These are phyloP conservation scores for Martiniozyma asiatica DNA, from an alignment of 1,139 yeast genomes.

Conservation along the genomic window DNA sequence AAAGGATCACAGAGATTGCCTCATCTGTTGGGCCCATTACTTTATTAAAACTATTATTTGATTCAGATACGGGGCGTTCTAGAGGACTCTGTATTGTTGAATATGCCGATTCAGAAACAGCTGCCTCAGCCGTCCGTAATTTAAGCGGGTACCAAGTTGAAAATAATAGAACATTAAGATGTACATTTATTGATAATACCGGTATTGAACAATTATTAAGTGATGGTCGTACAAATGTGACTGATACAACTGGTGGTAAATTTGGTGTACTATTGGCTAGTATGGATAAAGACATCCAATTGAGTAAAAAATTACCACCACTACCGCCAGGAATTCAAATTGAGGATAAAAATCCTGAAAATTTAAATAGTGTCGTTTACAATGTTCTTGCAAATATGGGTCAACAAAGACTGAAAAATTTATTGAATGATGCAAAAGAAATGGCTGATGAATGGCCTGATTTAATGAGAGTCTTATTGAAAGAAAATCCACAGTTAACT, in stretches of 20 bases:
- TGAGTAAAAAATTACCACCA: constrained; percentile 25
- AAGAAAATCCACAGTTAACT: constrained; percentile 65
- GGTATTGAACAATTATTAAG: constrained; percentile 11
- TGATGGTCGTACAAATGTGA: constrained; percentile 3
- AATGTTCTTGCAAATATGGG: constrained; percentile 17
- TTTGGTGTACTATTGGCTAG: constrained; percentile 2
- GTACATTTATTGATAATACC: constrained; percentile 52
- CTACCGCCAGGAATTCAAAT: constrained; percentile 24
- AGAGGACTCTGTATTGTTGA: constrained; percentile 86
- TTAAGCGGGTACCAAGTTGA: constrained; percentile 59
- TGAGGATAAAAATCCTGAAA: constrained; percentile 8
- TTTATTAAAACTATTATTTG: constrained; percentile 66
- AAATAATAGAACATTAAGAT: constrained; percentile 42
- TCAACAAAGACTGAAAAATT: constrained; percentile 45
- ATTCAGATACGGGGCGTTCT: constrained; percentile 80
- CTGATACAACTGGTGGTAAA: constrained; percentile 6
- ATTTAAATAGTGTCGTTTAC: constrained; percentile 16
- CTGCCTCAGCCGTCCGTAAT: constrained; percentile 84
- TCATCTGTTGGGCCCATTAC: constrained; percentile 79
- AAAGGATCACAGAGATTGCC: constrained; percentile 73
- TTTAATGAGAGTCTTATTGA: constrained; percentile 51
- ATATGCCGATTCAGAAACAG: constrained; percentile 62
- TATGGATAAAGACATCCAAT: constrained; percentile 1
- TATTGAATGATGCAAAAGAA: constrained; percentile 49
- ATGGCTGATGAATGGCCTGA: constrained; percentile 54